These are phyloP conservation scores for Naganishia onofrii DNA, from an alignment of 768 basidiomycete species.

Conservation along the genomic window DNA sequence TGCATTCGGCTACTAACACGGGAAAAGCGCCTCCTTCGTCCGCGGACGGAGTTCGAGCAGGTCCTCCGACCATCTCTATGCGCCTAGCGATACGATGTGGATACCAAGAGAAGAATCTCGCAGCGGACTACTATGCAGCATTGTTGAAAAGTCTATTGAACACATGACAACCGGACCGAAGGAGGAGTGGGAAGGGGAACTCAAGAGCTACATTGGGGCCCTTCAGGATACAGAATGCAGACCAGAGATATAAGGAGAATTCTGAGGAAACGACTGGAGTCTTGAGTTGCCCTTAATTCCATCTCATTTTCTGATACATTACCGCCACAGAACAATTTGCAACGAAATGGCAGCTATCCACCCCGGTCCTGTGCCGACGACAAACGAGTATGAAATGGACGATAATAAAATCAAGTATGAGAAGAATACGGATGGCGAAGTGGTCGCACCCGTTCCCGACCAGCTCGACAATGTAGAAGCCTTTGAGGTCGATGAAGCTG, in stretches of 20 bases:
- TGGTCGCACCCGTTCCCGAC: neutral
- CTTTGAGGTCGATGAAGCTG: constrained; percentile 19
- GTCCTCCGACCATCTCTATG: neutral
- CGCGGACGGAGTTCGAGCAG: neutral
- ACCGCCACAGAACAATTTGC: neutral
- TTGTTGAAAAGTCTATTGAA: neutral
- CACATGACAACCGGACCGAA: neutral
- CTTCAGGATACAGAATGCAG: neutral
- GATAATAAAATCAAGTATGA: neutral
- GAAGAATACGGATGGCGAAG: neutral
- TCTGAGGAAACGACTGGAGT: too few species aligned
- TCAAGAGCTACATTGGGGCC: neutral
- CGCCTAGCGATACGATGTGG: neutral
- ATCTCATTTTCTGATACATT: neutral
- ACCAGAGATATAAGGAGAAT: neutral
- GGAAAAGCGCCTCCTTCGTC: neutral
- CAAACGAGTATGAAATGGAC: constrained; percentile 1
- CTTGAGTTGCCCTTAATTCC: too few species aligned
- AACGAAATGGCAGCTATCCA: neutral
- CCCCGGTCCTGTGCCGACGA: neutral
- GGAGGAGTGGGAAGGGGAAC: neutral
- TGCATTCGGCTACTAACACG: neutral
- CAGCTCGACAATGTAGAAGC: neutral
- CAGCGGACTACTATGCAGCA: neutral
- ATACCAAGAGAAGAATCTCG: neutral